Percentiles rank a stretch among this genome's conserved stretches.
Conservation (phyloP, 768 basidiomycete species). For the Tricholoma sp. region DNA sequence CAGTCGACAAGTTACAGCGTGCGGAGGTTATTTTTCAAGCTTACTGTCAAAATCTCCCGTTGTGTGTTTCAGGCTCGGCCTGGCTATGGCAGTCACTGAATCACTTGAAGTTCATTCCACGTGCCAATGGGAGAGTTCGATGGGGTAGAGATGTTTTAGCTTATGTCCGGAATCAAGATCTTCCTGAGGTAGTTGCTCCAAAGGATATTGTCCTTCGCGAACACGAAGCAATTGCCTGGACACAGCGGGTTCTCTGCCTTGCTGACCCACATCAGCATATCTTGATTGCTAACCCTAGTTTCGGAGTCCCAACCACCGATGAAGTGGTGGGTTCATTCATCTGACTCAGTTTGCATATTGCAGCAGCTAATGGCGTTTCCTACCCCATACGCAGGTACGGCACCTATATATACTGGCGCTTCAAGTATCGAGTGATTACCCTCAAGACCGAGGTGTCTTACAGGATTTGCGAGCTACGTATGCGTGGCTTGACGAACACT, state of each 20-base stretch:
- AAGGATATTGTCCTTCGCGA: constrained; percentile 30
- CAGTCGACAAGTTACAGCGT: constrained; percentile 13
- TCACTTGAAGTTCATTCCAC: constrained; percentile 35
- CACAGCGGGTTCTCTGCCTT: constrained; percentile 35
- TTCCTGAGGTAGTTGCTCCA: constrained; percentile 34
- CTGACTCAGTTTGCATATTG: background rate
- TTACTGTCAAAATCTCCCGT: constrained; percentile 30
- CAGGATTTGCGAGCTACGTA: constrained; percentile 39
- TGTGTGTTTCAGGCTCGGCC: constrained; percentile 14
- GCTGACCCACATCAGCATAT: constrained; percentile 25
- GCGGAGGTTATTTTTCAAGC: constrained; percentile 27
- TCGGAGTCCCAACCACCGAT: constrained; percentile 33
- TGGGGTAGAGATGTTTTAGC: constrained; percentile 12
- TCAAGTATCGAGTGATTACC: constrained; percentile 20
- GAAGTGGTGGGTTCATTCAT: constrained; percentile 37
- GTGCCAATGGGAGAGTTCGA: constrained; percentile 10
- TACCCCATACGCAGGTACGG: constrained; percentile 25
- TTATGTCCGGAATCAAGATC: constrained; percentile 16
- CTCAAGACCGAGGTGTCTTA: constrained; percentile 23
- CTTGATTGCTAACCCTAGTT: constrained; percentile 25
- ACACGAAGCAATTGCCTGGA: constrained; percentile 42
- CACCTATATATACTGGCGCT: constrained; percentile 33
- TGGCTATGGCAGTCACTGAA: constrained; percentile 28
- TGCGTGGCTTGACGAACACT: constrained; percentile 32
- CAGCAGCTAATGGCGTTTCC: background rate